Base-by-base conservation (phyloP, 768 basidiomycete genomes). In the Trametes maxima region DNA sequence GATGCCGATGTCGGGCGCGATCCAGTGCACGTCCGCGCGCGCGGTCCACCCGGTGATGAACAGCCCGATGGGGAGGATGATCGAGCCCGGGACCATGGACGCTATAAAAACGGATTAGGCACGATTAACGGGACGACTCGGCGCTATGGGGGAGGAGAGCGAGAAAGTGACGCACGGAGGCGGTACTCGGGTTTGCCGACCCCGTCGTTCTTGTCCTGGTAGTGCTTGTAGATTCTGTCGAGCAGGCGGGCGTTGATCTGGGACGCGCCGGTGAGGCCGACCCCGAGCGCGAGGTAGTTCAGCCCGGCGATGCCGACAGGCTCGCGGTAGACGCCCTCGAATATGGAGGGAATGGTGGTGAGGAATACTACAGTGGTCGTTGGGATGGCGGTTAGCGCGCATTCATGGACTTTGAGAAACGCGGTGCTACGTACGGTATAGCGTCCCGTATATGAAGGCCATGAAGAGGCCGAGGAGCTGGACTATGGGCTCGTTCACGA, bases 21-120 rank as follows among this genome's bases (percentile, higher is more conserved):
- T 84, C 92, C 92, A 94, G 60, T 84, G 84, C 0, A 86, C 70
- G 13, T 75, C 69, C 0, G 76, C 65, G 64, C 88, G 74, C 4
- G 86, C 85, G 0, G 83, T 76, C 89, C 91, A 94, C 1, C 92
- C 91, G 6, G 83, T 71, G 6, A 93, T 76, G 21, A 94, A 72
- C 13, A 92, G 73, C 0, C 90, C 91, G 13, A 84, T 70, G 0
- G 93, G 90, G 11, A 92, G 76, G 3, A 85, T 13, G 19, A 88
- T 63, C 0, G 84, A 81, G 0, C 83, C 87, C 3, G 84, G 77
- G 6, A 88, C 62, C 80, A 89, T 84, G 0, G 81, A 73, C 0
- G 85, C 87, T 89, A 28, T 11, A n/a, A 33, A 14, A 1, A 5
- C 3, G 16, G 7, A 6, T 24, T 0, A n/a, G 57, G 36, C n/a